Evolutionary conservation across 108 stramenopile species (phyloP).

Genomic region (Cyclotella sp.): DNA sequence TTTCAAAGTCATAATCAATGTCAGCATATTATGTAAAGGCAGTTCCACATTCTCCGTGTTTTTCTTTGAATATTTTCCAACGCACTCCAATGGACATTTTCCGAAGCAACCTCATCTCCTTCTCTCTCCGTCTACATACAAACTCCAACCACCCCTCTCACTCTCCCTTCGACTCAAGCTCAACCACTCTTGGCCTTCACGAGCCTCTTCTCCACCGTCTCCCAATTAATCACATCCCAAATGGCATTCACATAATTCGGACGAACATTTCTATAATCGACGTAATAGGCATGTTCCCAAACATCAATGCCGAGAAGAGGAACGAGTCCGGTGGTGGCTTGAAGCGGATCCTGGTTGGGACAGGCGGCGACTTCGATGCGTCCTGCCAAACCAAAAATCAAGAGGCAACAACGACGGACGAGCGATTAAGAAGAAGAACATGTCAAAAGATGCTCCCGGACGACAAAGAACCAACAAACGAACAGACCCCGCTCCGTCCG

Average conservation of each 20-base stretch:
- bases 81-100: neutral
- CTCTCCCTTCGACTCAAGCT: neutral
- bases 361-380: conserved; percentile 86
- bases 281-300: conserved; percentile 94
- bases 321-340: conserved; percentile 96
- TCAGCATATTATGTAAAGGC: too few relatives aligned
- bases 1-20: too few relatives aligned
- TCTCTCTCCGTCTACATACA: neutral
- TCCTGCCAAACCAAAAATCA: conserved; percentile 24
- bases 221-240: conserved; percentile 94
- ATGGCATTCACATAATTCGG: conserved; percentile 96
- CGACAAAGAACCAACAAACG: too few relatives aligned
- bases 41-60: too few relatives aligned
- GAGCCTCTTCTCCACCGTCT: conserved; percentile 78
- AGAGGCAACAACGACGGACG: neutral
- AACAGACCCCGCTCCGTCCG: too few relatives aligned
- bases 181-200: conserved; percentile 59
- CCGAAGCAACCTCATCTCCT: neutral
- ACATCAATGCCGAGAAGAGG: conserved; percentile 99
- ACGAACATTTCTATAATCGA: conserved; percentile 96
- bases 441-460: too few relatives aligned
- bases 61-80: too few relatives aligned
- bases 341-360: conserved; percentile 97
- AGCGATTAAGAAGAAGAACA: neutral
- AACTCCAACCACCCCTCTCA: neutral